These are phyloP conservation scores for Boletus speciosus DNA, from an alignment of 768 basidiomycete species.

Conservation along the genomic window DNA sequence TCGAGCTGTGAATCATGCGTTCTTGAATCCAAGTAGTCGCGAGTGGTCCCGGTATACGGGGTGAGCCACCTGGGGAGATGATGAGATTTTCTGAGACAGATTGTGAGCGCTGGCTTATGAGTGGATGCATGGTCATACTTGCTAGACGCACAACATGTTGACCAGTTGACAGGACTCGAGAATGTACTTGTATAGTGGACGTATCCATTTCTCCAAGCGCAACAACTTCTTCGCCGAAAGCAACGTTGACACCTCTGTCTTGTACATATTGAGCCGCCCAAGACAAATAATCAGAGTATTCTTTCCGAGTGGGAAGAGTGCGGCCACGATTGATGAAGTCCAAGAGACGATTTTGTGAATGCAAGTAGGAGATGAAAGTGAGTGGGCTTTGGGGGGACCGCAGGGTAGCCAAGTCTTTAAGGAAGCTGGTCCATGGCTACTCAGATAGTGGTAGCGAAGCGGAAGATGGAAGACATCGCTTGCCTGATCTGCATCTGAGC, in stretches of 20 bases:
- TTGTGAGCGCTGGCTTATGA: constrained; percentile 1
- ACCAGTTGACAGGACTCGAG: constrained; percentile 35
- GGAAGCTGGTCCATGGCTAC: constrained; percentile 33
- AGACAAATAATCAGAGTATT: constrained; percentile 51
- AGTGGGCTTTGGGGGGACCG: constrained; percentile 48
- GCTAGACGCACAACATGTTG: constrained; percentile 33
- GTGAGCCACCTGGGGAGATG: constrained; percentile 49
- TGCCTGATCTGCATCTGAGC: constrained; percentile 54
- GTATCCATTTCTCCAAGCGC: constrained; percentile 32
- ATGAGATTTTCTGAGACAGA: constrained; percentile 40
- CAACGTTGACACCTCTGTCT: constrained; percentile 39
- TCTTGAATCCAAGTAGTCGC: constrained; percentile 30
- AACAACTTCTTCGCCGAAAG: constrained; percentile 47
- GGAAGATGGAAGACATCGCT: background rate
- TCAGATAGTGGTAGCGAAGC: constrained; percentile 3
- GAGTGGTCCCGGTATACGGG: constrained; percentile 40
- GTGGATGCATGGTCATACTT: constrained; percentile 32
- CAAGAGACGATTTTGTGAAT: constrained; percentile 45
- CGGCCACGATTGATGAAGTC: constrained; percentile 53
- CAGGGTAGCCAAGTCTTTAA: constrained; percentile 53
- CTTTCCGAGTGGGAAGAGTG: constrained; percentile 49
- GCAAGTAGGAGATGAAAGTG: constrained; percentile 52
- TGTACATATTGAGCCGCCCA: constrained; percentile 49
- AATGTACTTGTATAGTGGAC: constrained; percentile 38
- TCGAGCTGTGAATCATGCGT: constrained; percentile 43